A percentile compares a stretch with the other conserved stretches of the same genome.
Conservation (phyloP, 805 yeast genomes). For the Candida silvicultrix region DNA sequence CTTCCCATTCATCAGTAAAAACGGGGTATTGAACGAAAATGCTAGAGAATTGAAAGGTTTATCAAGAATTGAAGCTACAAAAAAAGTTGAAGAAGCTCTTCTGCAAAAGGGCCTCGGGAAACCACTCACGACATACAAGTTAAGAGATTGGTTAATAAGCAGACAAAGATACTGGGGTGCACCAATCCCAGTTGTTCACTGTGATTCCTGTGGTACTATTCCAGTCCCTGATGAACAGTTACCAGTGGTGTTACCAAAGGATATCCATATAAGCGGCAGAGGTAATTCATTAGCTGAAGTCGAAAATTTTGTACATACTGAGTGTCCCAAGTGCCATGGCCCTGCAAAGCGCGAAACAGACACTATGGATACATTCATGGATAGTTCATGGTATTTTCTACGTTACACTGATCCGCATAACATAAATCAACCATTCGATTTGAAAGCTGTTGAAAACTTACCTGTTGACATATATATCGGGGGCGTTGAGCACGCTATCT, state of each 20-base stretch:
- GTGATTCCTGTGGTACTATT: constrained; percentile 79
- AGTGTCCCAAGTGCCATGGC: constrained; percentile 77
- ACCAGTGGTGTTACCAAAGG: constrained; percentile 74
- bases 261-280: constrained; percentile 40
- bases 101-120: constrained; percentile 35
- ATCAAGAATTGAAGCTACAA: constrained; percentile 43
- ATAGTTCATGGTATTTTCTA: constrained; percentile 94
- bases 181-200: constrained; percentile 92
- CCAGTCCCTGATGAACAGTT: constrained; percentile 86
- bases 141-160: constrained; percentile 92
- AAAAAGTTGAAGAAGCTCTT: constrained; percentile 37
- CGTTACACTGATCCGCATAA: constrained; percentile 77
- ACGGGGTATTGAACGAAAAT: constrained; percentile 42
- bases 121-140: constrained; percentile 45
- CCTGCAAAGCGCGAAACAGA: constrained; percentile 87
- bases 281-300: constrained; percentile 66
- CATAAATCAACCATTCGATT: constrained; percentile 42
- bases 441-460: constrained; percentile 44
- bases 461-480: constrained; percentile 93
- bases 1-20: constrained; percentile 32
- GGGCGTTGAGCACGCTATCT: constrained; percentile 94
- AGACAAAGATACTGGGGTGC: constrained; percentile 99
- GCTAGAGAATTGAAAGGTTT: constrained; percentile 48
- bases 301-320: constrained; percentile 61
- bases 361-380: constrained; percentile 98